Base-by-base conservation (phyloP, 2,329 filamentous ascomycete species). In the Fusarium gaditjirri region DNA sequence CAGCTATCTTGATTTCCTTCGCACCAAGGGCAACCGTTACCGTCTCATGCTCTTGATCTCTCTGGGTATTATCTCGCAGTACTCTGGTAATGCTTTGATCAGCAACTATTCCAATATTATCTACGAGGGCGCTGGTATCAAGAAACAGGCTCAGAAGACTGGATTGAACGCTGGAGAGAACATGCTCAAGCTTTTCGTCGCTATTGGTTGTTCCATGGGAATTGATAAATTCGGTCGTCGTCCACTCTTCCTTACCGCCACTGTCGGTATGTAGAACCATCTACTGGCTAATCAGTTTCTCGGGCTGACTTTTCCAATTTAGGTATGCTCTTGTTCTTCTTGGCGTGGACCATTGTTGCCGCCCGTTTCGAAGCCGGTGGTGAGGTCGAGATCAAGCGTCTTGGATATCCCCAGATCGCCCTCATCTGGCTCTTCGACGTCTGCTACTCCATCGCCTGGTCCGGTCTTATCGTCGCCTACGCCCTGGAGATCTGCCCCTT, bases 31-130 rank as follows among this genome's bases (percentile, higher is more conserved):
- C 27, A 92, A 93, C 83, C 85, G 89, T 58, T 90, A 90, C 83
- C 85, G 91, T 17, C 82, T 93, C 36, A 84, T 87, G 57, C 87
- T 92, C 57, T 82, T 91, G 49, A 77, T 91, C 46, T 91, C 88
- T 0, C 83, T 92, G 12, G 90, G 89, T 75, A 81, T 92, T 70
- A 91, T 92, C 77, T 91, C 89, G 3, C 90, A 92, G 80, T 92
- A 91, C 81, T 89, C 87, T 44, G 90, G 91, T 44, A 92, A 92
- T 77, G 90, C 88, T 16, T 80, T 92, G 8, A 88, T 92, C 76
- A 89, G 86, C 67, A 92, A 92, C 81, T 92, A 92, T 78, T 89
- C 90, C 75, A 87, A 89, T 68, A 84, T 86, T 56, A 86, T 92
- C 67, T 91, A 91, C 79, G 81, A 85, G 43, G 86, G 86, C 42